Percentiles rank a stretch among this genome's conserved stretches.
These are phyloP conservation scores for Fusarium subglutinans DNA, from an alignment of 2,329 filamentous ascomycete genomes.

Conservation along the genomic window DNA sequence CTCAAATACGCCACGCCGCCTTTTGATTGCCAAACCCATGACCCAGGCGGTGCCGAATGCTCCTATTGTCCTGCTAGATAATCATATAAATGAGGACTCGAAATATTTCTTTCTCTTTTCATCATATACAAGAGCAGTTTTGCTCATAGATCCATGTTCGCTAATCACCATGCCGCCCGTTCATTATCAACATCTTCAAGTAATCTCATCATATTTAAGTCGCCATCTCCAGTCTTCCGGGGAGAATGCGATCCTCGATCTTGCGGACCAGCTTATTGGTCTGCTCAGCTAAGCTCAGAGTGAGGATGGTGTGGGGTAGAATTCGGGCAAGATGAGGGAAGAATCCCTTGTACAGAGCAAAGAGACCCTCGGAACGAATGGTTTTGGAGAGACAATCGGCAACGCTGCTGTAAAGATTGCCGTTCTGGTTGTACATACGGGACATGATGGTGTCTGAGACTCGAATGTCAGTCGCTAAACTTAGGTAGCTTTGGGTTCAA, in stretches of 20 bases:
- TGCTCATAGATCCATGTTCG: constrained; percentile 11
- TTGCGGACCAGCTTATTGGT: constrained; percentile 91
- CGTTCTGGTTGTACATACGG: constrained; percentile 97
- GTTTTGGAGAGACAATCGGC: constrained; percentile 94
- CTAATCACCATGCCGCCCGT: neutral
- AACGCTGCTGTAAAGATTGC: constrained; percentile 93
- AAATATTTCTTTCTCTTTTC: constrained; percentile 9
- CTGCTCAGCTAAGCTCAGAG: constrained; percentile 92
- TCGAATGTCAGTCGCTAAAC: neutral
- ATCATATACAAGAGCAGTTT: constrained; percentile 24
- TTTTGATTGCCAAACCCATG: constrained; percentile 40
- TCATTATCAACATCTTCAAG: neutral
- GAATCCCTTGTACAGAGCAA: constrained; percentile 98
- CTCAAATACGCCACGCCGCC: constrained; percentile 39
- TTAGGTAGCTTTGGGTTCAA: neutral
- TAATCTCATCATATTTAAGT: neutral
- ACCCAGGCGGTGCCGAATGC: constrained; percentile 34
- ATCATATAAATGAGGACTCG: constrained; percentile 13
- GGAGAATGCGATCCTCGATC: constrained; percentile 71
- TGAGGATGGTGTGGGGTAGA: constrained; percentile 93
- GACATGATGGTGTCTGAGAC: constrained; percentile 92
- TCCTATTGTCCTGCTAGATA: constrained; percentile 26
- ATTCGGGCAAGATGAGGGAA: constrained; percentile 94
- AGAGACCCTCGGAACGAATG: constrained; percentile 85
- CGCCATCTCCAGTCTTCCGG: constrained; percentile 47